phyloP scores from a whole-genome alignment of 306 rosid species.

The Quercus rubra region DNA sequence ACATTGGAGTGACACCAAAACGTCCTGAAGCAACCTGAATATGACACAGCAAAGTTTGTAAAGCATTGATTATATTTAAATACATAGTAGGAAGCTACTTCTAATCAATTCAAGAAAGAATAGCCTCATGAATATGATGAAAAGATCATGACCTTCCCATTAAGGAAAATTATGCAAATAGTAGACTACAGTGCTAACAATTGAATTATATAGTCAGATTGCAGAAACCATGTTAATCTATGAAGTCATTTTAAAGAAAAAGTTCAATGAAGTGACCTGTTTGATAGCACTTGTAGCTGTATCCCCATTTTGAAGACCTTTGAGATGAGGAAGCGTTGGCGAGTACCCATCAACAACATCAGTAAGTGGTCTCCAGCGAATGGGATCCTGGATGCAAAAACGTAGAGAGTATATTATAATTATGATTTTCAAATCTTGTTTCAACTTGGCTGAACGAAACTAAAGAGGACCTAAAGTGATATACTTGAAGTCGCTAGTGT shows the following conservation, averaged over 20 bases:
- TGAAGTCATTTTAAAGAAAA: conserved; percentile 5
- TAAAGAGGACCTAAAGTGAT: conserved; percentile 1
- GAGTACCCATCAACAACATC: conserved; percentile 99
- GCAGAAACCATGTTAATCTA: conserved; percentile 2
- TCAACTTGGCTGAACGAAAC: not conserved
- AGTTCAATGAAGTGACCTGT: conserved; percentile 60
- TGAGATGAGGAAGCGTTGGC: conserved; percentile 95
- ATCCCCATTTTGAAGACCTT: conserved; percentile 99
- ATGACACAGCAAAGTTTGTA: conserved; percentile 12
- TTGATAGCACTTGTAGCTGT: conserved; percentile 99
- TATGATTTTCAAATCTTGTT: not conserved
- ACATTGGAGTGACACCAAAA: conserved; percentile 99
- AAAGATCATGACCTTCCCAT: conserved; percentile 21
- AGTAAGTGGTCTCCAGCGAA: conserved; percentile 93
- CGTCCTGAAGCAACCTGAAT: conserved; percentile 98
- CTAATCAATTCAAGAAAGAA: not conserved
- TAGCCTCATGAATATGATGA: not conserved
- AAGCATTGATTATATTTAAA: conserved; percentile 1
- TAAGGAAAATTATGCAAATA: not conserved
- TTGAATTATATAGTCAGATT: conserved; percentile 9
- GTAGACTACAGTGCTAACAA: conserved; percentile 8
- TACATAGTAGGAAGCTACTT: not conserved
- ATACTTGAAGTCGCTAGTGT: not conserved
- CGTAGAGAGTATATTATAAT: not conserved
- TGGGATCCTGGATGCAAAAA: conserved; percentile 71